Percentiles rank a stretch among this genome's conserved stretches.
Evolutionary conservation across 768 basidiomycete species (phyloP).

Genomic region (Boletellus ananas): DNA sequence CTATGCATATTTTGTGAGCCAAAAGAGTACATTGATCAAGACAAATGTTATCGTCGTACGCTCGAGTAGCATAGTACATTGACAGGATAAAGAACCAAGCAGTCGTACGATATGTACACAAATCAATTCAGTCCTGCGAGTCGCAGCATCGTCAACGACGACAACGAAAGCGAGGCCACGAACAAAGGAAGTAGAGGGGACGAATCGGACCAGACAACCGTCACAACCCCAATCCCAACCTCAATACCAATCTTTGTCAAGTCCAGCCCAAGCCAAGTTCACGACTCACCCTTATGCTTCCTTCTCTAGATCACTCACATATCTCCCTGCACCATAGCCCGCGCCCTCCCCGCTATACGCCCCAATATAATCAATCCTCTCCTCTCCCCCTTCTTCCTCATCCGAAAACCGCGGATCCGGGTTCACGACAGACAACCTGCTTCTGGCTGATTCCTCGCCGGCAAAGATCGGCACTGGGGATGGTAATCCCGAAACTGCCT

Average conservation of each 20-base stretch:
- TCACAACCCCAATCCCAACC: background rate
- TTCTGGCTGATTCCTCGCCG: conserved; percentile 4
- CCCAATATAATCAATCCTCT: conserved; percentile 54
- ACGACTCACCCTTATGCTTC: background rate
- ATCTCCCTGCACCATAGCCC: conserved; percentile 43
- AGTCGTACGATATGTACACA: background rate
- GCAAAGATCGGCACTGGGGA: conserved; percentile 30
- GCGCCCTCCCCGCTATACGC: conserved; percentile 41
- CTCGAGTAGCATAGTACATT: too few species aligned
- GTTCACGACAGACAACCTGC: conserved; percentile 26
- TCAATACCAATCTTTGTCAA: background rate
- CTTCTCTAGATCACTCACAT: conserved; percentile 44
- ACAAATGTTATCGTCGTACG: too few species aligned
- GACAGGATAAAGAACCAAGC: background rate
- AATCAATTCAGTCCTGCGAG: too few species aligned
- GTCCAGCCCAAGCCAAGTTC: background rate
- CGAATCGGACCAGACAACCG: too few species aligned
- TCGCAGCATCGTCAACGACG: too few species aligned
- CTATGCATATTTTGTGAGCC: too few species aligned
- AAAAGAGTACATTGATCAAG: too few species aligned
- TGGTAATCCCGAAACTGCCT: conserved; percentile 8
- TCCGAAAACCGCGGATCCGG: conserved; percentile 25
- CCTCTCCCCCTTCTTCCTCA: conserved; percentile 27
- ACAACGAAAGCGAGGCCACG: too few species aligned
- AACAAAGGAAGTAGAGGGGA: too few species aligned